These are phyloP conservation scores for Emericellopsis atlantica DNA, from an alignment of 2,329 filamentous ascomycete genomes.

Conservation along the genomic window DNA sequence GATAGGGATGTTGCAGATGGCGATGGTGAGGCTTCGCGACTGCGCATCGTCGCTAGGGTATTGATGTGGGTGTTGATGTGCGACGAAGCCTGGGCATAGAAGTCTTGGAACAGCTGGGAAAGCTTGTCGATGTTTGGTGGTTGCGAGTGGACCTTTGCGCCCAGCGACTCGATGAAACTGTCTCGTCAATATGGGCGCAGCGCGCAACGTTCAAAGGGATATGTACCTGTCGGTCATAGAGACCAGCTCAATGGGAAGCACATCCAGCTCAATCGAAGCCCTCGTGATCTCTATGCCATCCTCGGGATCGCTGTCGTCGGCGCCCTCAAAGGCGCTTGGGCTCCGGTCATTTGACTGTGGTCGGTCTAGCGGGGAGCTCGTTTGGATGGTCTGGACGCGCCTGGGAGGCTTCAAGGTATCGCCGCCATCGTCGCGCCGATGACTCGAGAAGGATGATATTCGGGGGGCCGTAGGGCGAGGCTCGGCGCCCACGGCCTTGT, in stretches of 20 bases:
- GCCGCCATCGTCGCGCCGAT: constrained; percentile 11
- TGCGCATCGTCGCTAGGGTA: constrained; percentile 61
- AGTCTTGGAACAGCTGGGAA: constrained; percentile 84
- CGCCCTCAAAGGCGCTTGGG: constrained; percentile 37
- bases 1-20: constrained; percentile 40
- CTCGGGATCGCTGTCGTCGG: constrained; percentile 25
- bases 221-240: constrained; percentile 77
- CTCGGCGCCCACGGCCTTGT: constrained; percentile 11
- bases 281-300: constrained; percentile 32
- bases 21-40: constrained; percentile 49
- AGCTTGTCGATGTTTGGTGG: constrained; percentile 76
- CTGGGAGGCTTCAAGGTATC: constrained; percentile 21
- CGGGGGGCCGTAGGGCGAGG: constrained; percentile 15
- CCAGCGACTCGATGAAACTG: constrained; percentile 84
- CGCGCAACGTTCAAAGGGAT: constrained; percentile 1
- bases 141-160: constrained; percentile 71
- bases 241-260: constrained; percentile 86
- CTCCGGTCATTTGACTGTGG: constrained; percentile 14
- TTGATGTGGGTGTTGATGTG: constrained; percentile 83
- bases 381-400: constrained; percentile 33
- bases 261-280: constrained; percentile 62
- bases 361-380: constrained; percentile 16
- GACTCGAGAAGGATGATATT: constrained; percentile 15
- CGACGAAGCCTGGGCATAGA: constrained; percentile 68
- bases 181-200: constrained; percentile 7